A percentile compares a stretch with the other conserved stretches of the same genome.
Conservation (phyloP, 2,329 filamentous ascomycete genomes). For the Stachybotrys chlorohalonatus region DNA sequence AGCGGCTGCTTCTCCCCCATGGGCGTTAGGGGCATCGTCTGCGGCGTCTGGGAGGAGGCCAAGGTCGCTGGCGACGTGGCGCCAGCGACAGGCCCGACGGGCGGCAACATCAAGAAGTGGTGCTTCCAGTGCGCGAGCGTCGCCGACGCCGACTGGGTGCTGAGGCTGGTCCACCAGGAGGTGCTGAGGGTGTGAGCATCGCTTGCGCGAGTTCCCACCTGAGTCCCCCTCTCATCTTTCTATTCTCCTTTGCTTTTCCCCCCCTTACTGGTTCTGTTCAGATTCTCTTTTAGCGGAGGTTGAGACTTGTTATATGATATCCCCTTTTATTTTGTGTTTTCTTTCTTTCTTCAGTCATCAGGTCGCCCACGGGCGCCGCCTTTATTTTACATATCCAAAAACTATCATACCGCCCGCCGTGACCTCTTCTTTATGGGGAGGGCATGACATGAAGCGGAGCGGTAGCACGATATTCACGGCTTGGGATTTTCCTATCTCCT, state of each 20-base stretch:
- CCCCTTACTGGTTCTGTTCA: neutral
- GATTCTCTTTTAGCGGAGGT: conserved; percentile 2
- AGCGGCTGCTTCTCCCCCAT: conserved; percentile 79
- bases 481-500: no score
- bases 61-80: conserved; percentile 52
- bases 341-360: conserved; percentile 6
- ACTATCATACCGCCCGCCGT: no score
- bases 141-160: conserved; percentile 45
- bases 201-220: neutral
- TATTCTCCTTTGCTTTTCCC: conserved; percentile 1
- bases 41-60: conserved; percentile 77
- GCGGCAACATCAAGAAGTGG: conserved; percentile 52
- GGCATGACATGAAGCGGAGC: no score
- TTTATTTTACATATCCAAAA: no score
- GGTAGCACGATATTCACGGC: no score
- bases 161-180: conserved; percentile 47
- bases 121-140: conserved; percentile 51
- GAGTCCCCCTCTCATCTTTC: conserved; percentile 2
- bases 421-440: no score
- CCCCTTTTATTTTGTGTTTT: conserved; percentile 4
- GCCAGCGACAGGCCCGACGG: conserved; percentile 40
- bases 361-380: no score
- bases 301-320: conserved; percentile 12
- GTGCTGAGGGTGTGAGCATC: conserved; percentile 28
- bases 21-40: conserved; percentile 76